Evolutionary conservation across 2,329 filamentous ascomycete species (phyloP), one percentile per base, ranked within the genome.

Genomic region (Claviceps paspali): DNA sequence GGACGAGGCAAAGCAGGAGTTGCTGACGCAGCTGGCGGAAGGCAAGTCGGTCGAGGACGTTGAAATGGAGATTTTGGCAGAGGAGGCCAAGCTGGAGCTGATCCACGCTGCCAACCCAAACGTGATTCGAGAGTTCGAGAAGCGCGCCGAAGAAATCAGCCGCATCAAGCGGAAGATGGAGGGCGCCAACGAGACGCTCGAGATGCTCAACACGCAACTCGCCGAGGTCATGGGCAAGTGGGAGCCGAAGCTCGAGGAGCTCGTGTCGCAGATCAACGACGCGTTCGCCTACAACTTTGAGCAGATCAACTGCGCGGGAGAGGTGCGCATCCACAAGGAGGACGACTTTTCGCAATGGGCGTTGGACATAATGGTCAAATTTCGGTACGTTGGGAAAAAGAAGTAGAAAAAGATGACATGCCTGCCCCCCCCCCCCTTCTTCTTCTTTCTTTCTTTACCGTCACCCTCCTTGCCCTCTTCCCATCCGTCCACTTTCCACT

Each of bases 311-410:
- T 96, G 91, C 56, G 87, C 87, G 5, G 91, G 91, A 26, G 83
- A 96, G 57, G 86, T 98, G 4, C 70, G 70, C 42, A 68, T 98
- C 4, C 72, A 87, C 64, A 96, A 96, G 56, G 82, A 86, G 46
- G 80, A 85, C 17, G 85, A 96, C 53, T 98, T 96, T 60, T 84
- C 92, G 40, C 75, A 82, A 43, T 98, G 91, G 91, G 79, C 84
- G 1, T 79, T 98, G 43, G 79, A 93, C 54, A 92, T 98, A 53
- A 79, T 81, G 56, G 91, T 98, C 55, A 92, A 87, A 53, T 98
- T 98, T 64, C 79, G 88, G 79, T 83, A 68, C 41, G 71, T 57
- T 12, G 8, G 8, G 8, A 8, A 22, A 22, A 22, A 5, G 8
- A 22, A 22, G 8, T 5, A 22, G 8, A 22, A 22, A 22, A 22